Percentiles rank a stretch among this genome's conserved stretches.
phyloP scores from a whole-genome alignment of 208 protist genomes.

The Phytomonas sp. region DNA sequence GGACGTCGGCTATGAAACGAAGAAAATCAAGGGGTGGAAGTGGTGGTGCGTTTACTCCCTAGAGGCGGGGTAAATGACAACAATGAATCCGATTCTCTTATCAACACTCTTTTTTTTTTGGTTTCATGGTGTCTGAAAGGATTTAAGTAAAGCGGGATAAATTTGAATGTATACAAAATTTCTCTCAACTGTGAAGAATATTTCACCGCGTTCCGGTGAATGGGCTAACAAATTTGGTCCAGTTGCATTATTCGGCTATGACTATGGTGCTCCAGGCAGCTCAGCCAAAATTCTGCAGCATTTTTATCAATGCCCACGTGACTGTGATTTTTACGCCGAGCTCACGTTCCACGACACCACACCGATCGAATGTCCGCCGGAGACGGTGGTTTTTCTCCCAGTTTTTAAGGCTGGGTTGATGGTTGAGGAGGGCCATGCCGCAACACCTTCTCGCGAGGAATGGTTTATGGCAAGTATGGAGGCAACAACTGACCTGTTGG shows the following conservation, averaged over 20 bases:
- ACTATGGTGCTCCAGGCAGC: constrained; percentile 23
- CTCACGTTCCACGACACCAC: constrained; percentile 60
- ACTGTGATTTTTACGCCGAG: constrained; percentile 77
- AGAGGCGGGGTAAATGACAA: neutral
- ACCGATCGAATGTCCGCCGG: constrained; percentile 68
- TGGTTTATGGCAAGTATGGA: constrained; percentile 57
- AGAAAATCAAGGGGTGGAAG: neutral
- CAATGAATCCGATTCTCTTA: neutral
- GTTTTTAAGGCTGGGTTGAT: constrained; percentile 20
- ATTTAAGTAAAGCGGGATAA: neutral
- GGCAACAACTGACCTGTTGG: constrained; percentile 52
- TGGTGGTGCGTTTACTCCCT: neutral
- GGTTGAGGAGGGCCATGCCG: neutral
- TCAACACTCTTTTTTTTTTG: constrained; percentile 7
- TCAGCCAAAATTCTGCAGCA: constrained; percentile 29
- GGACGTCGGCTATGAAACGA: neutral
- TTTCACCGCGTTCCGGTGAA: constrained; percentile 51
- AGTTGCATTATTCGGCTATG: constrained; percentile 62
- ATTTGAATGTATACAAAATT: constrained; percentile 68
- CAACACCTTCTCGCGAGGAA: constrained; percentile 30
- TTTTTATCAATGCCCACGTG: constrained; percentile 42
- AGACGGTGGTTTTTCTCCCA: constrained; percentile 70
- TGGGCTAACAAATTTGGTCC: constrained; percentile 67
- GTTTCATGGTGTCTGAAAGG: neutral
- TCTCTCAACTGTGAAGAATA: constrained; percentile 35